Conservation (phyloP, 805 yeast species). For the Barnettozyma pratensis region DNA sequence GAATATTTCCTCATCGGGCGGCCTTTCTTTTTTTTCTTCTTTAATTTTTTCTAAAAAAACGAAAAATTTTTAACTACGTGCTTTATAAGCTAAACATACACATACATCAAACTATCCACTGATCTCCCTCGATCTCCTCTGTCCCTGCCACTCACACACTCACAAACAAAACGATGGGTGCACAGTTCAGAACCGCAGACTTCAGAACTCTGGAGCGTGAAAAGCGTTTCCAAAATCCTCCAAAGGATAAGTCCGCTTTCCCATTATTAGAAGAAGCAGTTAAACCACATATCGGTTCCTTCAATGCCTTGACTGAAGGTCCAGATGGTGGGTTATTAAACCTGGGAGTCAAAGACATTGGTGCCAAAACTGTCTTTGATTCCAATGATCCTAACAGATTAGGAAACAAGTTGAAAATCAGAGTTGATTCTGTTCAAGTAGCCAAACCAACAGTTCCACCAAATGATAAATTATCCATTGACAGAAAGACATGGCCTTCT, state of each 20-base stretch:
- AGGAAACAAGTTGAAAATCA: slow-evolving; percentile 80
- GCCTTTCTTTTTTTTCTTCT: slow-evolving; percentile 1
- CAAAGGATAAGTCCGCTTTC: slow-evolving; percentile 75
- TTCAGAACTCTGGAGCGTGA: slow-evolving; percentile 82
- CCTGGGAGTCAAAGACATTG: slow-evolving; percentile 84
- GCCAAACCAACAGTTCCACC: slow-evolving; percentile 77
- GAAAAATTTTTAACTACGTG: not conserved
- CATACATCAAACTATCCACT: not conserved
- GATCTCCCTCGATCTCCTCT: not conserved
- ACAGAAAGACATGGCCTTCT: slow-evolving; percentile 75
- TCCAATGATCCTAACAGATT: slow-evolving; percentile 59
- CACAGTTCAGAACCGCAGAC: slow-evolving; percentile 34
- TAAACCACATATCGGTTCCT: slow-evolving; percentile 92
- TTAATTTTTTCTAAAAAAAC: not conserved
- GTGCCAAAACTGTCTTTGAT: slow-evolving; percentile 80
- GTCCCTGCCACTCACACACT: not conserved
- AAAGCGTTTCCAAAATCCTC: slow-evolving; percentile 79
- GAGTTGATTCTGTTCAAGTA: slow-evolving; percentile 86
- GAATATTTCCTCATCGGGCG: not conserved
- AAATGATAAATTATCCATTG: slow-evolving; percentile 66
- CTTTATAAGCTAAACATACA: not conserved
- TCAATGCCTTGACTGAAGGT: slow-evolving; percentile 91
- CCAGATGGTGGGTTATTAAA: slow-evolving; percentile 80
- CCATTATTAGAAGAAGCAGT: slow-evolving; percentile 87
- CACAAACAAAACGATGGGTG: slow-evolving; percentile 14